Conservation (phyloP, 169 alveolate species). For the Plasmodium reichenowi region DNA sequence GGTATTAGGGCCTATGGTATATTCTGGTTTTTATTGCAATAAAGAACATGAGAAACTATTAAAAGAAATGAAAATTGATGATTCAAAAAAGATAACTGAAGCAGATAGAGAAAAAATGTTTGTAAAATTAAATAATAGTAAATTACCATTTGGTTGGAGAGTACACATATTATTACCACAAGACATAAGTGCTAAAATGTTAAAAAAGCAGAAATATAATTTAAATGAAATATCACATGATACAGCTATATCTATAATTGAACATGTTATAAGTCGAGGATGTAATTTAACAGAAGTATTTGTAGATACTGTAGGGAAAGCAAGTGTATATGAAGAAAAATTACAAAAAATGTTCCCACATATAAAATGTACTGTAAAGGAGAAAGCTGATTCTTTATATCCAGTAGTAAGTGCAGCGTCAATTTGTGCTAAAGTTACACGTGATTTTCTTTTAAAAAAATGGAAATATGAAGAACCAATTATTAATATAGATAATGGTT, state of each 20-base stretch:
- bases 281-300: constrained; percentile 75
- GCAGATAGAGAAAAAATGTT: constrained; percentile 88
- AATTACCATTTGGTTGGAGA: constrained; percentile 85
- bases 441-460: constrained; percentile 90
- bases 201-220: constrained; percentile 89
- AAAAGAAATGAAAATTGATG: constrained; percentile 88
- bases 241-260: constrained; percentile 89
- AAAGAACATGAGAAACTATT: constrained; percentile 82
- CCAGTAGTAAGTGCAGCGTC: constrained; percentile 98
- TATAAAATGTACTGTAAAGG: constrained; percentile 88
- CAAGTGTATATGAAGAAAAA: constrained; percentile 89
- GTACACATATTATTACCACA: constrained; percentile 87
- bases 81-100: constrained; percentile 92
- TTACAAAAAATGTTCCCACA: constrained; percentile 86
- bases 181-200: constrained; percentile 91
- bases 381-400: constrained; percentile 96
- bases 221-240: constrained; percentile 93
- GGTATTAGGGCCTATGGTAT: constrained; percentile 99
- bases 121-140: constrained; percentile 79
- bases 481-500: constrained; percentile 85
- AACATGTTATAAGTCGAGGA: constrained; percentile 79
- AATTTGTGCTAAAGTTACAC: constrained; percentile 96
- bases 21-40: constrained; percentile 95
- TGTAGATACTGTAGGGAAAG: constrained; percentile 91
- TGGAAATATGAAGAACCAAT: constrained; percentile 80